Conservation (phyloP, 192 early-diverging fungal genomes). For the Rhizophlyctis rosea region DNA sequence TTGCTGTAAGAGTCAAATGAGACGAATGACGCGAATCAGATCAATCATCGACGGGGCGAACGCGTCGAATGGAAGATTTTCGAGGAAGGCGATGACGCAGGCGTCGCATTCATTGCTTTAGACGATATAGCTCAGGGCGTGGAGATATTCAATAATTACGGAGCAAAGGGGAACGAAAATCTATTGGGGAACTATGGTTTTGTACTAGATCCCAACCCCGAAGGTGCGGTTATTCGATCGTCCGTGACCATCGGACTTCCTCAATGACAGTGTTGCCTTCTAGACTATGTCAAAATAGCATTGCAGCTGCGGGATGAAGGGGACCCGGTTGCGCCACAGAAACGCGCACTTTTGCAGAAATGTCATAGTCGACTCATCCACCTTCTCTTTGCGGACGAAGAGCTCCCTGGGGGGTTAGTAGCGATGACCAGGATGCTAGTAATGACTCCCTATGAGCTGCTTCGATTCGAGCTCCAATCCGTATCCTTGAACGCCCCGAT, state of each 20-base stretch:
- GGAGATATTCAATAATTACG: constrained; percentile 50
- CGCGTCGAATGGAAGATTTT: constrained; percentile 43
- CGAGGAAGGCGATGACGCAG: constrained; percentile 11
- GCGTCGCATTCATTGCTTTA: constrained; percentile 34
- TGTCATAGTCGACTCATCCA: constrained; percentile 21
- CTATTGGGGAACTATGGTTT: constrained; percentile 52
- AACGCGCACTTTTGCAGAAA: constrained; percentile 1
- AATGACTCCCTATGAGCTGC: neutral
- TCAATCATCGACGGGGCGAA: constrained; percentile 40
- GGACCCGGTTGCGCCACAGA: constrained; percentile 29
- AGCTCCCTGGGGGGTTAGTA: constrained; percentile 6
- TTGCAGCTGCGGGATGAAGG: constrained; percentile 26
- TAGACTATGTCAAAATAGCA: constrained; percentile 46
- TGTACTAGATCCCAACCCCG: constrained; percentile 43
- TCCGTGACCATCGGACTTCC: too few relatives aligned
- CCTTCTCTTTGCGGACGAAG: constrained; percentile 37
- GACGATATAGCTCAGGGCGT: constrained; percentile 16
- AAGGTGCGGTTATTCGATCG: too few relatives aligned
- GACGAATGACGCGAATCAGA: too few relatives aligned
- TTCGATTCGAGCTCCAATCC: neutral
- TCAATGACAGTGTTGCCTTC: too few relatives aligned
- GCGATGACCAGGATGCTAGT: constrained; percentile 9
- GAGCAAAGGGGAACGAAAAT: constrained; percentile 53
- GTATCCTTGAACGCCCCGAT: constrained; percentile 1
- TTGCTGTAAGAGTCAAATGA: too few relatives aligned